These are phyloP conservation scores for Tetracladium marchalianum DNA, from an alignment of 495 filamentous ascomycete genomes.

Conservation along the genomic window DNA sequence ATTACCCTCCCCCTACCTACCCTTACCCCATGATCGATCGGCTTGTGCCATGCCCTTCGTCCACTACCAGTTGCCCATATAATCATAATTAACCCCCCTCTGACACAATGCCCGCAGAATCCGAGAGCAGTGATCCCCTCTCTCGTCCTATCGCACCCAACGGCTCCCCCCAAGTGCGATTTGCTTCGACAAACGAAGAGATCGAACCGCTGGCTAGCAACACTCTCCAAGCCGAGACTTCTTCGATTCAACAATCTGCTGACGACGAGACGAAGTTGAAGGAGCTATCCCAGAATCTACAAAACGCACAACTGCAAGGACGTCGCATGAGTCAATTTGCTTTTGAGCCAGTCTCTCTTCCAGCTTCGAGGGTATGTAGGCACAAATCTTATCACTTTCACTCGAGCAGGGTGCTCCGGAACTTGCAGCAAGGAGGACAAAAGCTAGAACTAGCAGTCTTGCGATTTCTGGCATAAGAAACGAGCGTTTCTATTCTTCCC, in stretches of 20 bases:
- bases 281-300: constrained; percentile 60
- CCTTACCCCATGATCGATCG: too few relatives aligned
- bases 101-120: constrained; percentile 8
- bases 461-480: too few relatives aligned
- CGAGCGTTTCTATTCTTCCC: not conserved
- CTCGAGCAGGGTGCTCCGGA: too few relatives aligned
- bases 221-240: constrained; percentile 5
- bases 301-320: constrained; percentile 66
- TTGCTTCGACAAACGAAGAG: constrained; percentile 70
- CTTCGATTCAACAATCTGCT: constrained; percentile 10
- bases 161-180: constrained; percentile 55
- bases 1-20: too few relatives aligned
- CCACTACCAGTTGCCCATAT: not conserved
- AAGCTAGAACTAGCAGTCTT: too few relatives aligned
- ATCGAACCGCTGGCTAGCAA: constrained; percentile 48
- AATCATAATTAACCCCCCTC: constrained; percentile 4
- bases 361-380: constrained; percentile 68
- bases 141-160: constrained; percentile 12
- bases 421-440: too few relatives aligned
- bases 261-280: constrained; percentile 42
- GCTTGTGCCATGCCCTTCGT: not conserved
- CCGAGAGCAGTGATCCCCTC: constrained; percentile 5
- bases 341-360: constrained; percentile 80
- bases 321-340: constrained; percentile 73
- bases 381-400: too few relatives aligned